Percentiles rank a stretch among this genome's conserved stretches.
Evolutionary conservation across 2,329 filamentous ascomycete genomes (phyloP).

Genomic region (Colletotrichum sp.): DNA sequence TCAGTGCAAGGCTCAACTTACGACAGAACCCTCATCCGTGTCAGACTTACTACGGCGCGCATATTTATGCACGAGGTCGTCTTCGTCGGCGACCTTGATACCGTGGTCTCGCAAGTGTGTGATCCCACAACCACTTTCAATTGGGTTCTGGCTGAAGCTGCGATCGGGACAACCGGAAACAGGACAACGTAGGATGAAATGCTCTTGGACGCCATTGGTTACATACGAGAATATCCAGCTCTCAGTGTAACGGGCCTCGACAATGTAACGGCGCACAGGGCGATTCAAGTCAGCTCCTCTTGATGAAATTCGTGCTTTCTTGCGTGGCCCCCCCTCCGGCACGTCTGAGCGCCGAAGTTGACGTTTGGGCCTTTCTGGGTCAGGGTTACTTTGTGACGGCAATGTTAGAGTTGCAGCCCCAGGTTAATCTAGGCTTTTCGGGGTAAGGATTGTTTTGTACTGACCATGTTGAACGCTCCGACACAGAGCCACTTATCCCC

Average conservation of each 20-base stretch:
- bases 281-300: not conserved
- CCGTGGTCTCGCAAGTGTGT: not conserved
- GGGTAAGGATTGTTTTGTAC: not conserved
- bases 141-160: not conserved
- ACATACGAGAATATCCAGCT: not conserved
- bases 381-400: not conserved
- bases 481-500: not conserved
- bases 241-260: not conserved
- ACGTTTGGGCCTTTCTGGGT: not conserved
- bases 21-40: rapidly evolving
- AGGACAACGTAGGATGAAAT: not conserved
- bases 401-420: not conserved
- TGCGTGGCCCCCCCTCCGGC: not conserved
- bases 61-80: not conserved
- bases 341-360: not conserved
- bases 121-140: not conserved
- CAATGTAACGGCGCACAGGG: not conserved
- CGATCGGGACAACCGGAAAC: not conserved
- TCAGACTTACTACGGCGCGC: not conserved
- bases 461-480: no score
- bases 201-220: not conserved
- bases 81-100: not conserved
- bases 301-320: not conserved
- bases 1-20: not conserved
- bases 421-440: not conserved